Base-by-base conservation (phyloP, 176 grass and related monocot species). In the Bonia amplexicaulis region DNA sequence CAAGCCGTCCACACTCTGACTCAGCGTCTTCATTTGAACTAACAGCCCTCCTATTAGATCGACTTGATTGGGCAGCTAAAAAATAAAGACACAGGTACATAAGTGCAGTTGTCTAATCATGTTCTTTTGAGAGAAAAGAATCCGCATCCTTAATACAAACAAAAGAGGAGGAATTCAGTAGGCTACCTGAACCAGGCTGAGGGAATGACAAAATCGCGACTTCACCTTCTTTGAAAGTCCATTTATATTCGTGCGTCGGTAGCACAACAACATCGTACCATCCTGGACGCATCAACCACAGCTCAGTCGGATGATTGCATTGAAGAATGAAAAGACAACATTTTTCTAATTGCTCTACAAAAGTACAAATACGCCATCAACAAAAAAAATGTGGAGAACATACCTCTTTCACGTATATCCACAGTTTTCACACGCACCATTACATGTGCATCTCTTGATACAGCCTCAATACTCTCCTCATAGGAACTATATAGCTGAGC, bases 161-260 rank as follows among this genome's bases (percentile, higher is more conserved):
- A 77, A 40, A 80, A 82, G 31, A 71, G 48, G 15, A 82, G 14
- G 7, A 75, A 47, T 42, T 80, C 31, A 59, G n/a, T 19, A 29
- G 58, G 25, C 48, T 80, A 96, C 97, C 93, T 94, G 93, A 85
- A 94, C 92, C 90, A 91, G 92, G 88, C 26, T 92, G 82, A 55
- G 90, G 89, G 47, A 78, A 94, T 67, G 97, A 92, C 49, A 99
- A 81, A 89, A 99, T 88, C 25, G 93, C 93, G 70, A 94, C 97
- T 80, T 99, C 97, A 23, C 97, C 97, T 92, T 99, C 97, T 90
- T 99, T 99, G 79, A 99, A 99, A 85, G 89, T 96, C 97, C 97
- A 99, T 82, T 99, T 99, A 82, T 91, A 91, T 67, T 96, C 97
- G 68, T 96, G 62, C 25, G 61, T 68, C 27, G 97, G 93, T 84